These are phyloP conservation scores for Plasmodium inui DNA, from an alignment of 169 alveolate species.

Conservation along the genomic window DNA sequence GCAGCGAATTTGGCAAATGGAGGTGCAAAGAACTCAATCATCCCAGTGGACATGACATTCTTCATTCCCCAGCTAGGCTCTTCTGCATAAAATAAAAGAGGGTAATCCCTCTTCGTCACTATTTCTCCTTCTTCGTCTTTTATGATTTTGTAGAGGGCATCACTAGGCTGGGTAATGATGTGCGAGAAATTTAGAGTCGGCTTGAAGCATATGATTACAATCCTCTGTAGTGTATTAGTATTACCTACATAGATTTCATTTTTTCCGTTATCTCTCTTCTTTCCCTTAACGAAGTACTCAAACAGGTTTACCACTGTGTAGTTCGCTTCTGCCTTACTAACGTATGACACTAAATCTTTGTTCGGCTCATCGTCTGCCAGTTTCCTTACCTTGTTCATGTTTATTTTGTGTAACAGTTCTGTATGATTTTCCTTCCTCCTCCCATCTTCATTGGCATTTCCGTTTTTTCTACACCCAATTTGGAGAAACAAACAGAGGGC, in stretches of 20 bases:
- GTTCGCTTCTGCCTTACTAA: slow-evolving; percentile 8
- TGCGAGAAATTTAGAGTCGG: slow-evolving; percentile 37
- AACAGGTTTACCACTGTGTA: slow-evolving; percentile 37
- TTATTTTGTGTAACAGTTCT: neutral
- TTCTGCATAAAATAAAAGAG: slow-evolving; percentile 17
- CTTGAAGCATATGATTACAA: slow-evolving; percentile 36
- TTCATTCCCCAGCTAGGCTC: slow-evolving; percentile 37
- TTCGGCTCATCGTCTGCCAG: slow-evolving; percentile 8
- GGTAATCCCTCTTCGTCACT: neutral
- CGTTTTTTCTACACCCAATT: neutral
- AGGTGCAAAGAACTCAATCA: slow-evolving; percentile 35
- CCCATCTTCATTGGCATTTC: neutral
- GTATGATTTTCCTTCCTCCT: neutral
- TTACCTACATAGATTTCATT: slow-evolving; percentile 11
- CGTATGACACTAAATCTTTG: slow-evolving; percentile 12
- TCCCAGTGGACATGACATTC: slow-evolving; percentile 18
- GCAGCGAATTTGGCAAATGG: neutral
- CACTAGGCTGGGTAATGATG: slow-evolving; percentile 35
- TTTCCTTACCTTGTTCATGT: neutral
- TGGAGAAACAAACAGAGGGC: neutral
- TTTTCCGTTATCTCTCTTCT: neutral
- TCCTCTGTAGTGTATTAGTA: neutral
- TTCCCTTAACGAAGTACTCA: slow-evolving; percentile 38
- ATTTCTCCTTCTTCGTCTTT: neutral
- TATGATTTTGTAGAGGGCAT: slow-evolving; percentile 11